phyloP scores from a whole-genome alignment of 768 basidiomycete genomes.

The Phylloporus rhodoxanthus region DNA sequence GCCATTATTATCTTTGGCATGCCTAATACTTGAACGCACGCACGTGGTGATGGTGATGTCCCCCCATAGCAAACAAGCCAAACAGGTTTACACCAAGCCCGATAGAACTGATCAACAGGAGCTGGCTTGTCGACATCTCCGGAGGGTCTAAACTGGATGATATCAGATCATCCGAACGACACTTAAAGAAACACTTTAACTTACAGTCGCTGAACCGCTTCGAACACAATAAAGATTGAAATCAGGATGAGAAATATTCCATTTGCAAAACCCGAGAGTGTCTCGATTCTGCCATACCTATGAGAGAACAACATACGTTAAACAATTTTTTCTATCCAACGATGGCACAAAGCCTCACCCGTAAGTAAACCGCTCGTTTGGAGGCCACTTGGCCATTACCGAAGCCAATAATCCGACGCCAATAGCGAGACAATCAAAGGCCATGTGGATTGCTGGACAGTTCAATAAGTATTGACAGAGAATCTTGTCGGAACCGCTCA shows the following conservation, averaged over 20 bases:
- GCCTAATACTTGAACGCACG: conserved; percentile 15
- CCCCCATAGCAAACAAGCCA: conserved; percentile 98
- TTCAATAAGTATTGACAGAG: conserved; percentile 1
- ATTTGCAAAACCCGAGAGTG: conserved; percentile 95
- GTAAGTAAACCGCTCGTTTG: conserved; percentile 91
- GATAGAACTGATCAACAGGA: conserved; percentile 81
- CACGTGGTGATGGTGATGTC: conserved; percentile 82
- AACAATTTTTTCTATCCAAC: not conserved
- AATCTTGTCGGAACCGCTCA: conserved; percentile 31
- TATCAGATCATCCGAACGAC: not conserved
- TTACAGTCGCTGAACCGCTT: conserved; percentile 91
- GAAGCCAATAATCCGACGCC: conserved; percentile 93
- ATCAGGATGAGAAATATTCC: conserved; percentile 91
- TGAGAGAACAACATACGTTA: not conserved
- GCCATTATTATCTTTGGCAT: not conserved
- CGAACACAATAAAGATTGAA: conserved; percentile 97
- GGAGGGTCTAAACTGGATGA: conserved; percentile 65
- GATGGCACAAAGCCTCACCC: conserved; percentile 48
- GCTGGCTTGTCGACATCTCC: conserved; percentile 94
- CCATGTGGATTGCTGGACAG: conserved; percentile 91
- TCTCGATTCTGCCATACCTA: conserved; percentile 94
- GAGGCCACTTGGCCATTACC: conserved; percentile 97
- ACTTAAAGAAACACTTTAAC: conserved; percentile 22
- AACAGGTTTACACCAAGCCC: conserved; percentile 94
- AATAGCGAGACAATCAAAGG: conserved; percentile 97